Evolutionary conservation across 306 rosid species (phyloP), one percentile per base, ranked within the genome.

Genomic region (Quercus glauca): DNA sequence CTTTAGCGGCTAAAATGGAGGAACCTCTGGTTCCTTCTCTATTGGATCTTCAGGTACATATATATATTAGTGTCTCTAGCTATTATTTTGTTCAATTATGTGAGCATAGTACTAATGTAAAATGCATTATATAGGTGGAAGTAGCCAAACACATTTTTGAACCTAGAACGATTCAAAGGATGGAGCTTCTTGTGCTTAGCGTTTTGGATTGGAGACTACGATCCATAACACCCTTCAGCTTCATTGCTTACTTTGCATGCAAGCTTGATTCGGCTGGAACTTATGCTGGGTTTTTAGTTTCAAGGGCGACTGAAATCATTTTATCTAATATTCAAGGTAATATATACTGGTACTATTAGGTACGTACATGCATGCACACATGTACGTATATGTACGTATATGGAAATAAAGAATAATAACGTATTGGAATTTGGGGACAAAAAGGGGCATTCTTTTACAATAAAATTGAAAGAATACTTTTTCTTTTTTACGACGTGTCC

Each of bases 1-100:
- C 99, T 20, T 83, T 96, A 75, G 99, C 99, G 23, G 99, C 98
- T 18, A 96, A 96, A 83, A 93, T 96, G 99, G 99, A 96, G 90
- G 99, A 96, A 85, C 92, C 89, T 79, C 81, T 93, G 10, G 97
- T 93, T 89, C 99, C 99, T 18, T 80, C 98, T 58, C 89, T 93
- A 67, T 78, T 93, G 89, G 98, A 90, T 86, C 86, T 96, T 81
- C 99, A 96, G 99, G 99, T 96, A 84, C 26, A 13, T 41, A 10
- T 73, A 55, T 3, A 35, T 0, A 31, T 21, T 17, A 2, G 53
- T 49, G 29, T 21, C 19, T n/a, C 23, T 53, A 23, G 53, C 19
- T 76, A 60, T 71, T 59, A 28, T 69, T 33, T 11, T 73, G 56
- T 72, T 59, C 75, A 49, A 61, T 75, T 79, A 19, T 59, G 28